Evolutionary conservation across 2,329 filamentous ascomycete species (phyloP).

Genomic region (Fusarium nelsonii): DNA sequence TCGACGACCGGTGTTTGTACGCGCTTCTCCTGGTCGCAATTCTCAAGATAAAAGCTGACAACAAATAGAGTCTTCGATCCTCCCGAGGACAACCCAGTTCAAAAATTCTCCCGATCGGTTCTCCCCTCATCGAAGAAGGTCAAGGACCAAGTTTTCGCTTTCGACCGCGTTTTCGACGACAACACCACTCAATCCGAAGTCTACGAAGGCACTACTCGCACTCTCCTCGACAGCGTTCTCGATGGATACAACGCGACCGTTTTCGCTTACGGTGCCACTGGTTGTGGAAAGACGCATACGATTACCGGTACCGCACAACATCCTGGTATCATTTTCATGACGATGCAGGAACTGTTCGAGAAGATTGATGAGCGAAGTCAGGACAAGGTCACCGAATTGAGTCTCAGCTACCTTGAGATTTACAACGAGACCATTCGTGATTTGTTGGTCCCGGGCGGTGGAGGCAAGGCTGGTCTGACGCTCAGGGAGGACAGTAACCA

Average conservation of each 20-base stretch:
- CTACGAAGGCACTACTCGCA: slow-evolving; percentile 92
- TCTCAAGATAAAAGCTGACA: slow-evolving; percentile 34
- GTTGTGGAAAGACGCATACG: slow-evolving; percentile 98
- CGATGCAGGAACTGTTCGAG: slow-evolving; percentile 99
- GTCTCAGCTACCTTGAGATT: slow-evolving; percentile 95
- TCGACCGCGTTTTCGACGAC: slow-evolving; percentile 97
- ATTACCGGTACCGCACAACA: slow-evolving; percentile 93
- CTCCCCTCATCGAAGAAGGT: slow-evolving; percentile 88
- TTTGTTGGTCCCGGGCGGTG: slow-evolving; percentile 81
- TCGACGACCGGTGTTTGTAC: slow-evolving; percentile 96
- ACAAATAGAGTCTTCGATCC: slow-evolving; percentile 88
- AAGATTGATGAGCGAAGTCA: slow-evolving; percentile 88
- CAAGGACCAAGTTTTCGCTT: slow-evolving; percentile 97
- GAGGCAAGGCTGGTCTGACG: slow-evolving; percentile 86
- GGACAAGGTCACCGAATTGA: slow-evolving; percentile 90
- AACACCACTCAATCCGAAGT: slow-evolving; percentile 92
- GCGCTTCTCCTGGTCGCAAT: slow-evolving; percentile 53
- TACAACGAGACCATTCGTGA: slow-evolving; percentile 99
- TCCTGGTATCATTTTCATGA: slow-evolving; percentile 97
- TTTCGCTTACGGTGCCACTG: slow-evolving; percentile 97
- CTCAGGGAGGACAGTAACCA: slow-evolving; percentile 95
- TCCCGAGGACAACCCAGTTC: slow-evolving; percentile 92
- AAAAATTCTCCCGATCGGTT: slow-evolving; percentile 85
- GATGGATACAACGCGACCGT: slow-evolving; percentile 99
- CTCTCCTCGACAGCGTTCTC: slow-evolving; percentile 91